Evolutionary conservation across 805 yeast species (phyloP).

Genomic region (Diddensiella transvaalensis): DNA sequence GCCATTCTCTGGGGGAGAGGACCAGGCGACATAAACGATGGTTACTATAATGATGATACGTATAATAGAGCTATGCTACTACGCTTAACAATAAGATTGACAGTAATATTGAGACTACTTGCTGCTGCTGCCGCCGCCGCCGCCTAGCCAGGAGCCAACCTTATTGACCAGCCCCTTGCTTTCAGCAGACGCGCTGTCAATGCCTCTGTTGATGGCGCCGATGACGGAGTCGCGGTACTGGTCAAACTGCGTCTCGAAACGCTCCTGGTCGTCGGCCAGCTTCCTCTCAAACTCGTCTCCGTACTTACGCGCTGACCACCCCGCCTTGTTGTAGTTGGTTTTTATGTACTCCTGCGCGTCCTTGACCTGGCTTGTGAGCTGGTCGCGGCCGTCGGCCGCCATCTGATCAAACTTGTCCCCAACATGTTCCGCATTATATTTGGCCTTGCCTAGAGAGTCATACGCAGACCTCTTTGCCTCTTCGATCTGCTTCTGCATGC

Average conservation of each 20-base stretch:
- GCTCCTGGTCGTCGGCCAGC: conserved; percentile 1
- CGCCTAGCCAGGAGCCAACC: conserved; percentile 7
- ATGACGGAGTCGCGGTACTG: not conserved
- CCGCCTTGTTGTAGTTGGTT: conserved; percentile 2
- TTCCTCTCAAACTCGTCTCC: not conserved
- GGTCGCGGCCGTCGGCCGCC: conserved; percentile 11
- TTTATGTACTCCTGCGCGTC: conserved; percentile 1
- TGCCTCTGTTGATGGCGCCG: conserved; percentile 8
- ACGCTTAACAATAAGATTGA: not conserved
- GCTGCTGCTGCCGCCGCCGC: no score
- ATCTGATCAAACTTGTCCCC: conserved; percentile 9
- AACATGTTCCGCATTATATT: conserved; percentile 7
- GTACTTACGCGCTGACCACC: not conserved
- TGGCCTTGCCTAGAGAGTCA: conserved; percentile 7
- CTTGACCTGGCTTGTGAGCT: conserved; percentile 2
- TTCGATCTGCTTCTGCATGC: conserved; percentile 11
- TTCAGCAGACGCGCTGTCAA: conserved; percentile 15
- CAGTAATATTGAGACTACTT: no score
- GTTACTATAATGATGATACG: not conserved
- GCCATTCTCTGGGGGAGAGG: not conserved
- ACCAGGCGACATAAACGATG: not conserved
- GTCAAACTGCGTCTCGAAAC: not conserved
- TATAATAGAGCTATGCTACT: not conserved
- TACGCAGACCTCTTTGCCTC: conserved; percentile 13
- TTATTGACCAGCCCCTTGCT: conserved; percentile 9